Base-by-base conservation (phyloP, 1,284 basidiomycete species). In the Xerocomus minutiporus region DNA sequence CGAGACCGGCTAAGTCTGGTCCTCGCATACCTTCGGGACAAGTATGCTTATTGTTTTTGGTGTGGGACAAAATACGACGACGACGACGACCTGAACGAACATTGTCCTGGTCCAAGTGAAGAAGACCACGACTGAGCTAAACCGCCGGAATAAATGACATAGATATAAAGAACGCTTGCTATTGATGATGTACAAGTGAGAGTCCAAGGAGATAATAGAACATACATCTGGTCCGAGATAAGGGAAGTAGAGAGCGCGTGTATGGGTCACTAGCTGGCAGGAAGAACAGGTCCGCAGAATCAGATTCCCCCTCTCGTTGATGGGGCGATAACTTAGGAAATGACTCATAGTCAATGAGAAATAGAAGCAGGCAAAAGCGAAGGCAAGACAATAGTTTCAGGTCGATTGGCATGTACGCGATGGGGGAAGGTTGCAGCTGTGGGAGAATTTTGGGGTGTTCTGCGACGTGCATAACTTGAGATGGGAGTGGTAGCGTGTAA, bases 11-110 rank as follows among this genome's bases (percentile, higher is more conserved):
- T 93, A 40, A 71, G 74, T 32, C 71, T 84, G 48, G 83, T 91
- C 13, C 72, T 92, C 29, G 71, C 79, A 8, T 91, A 93, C 67
- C 76, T 93, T 38, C 84, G 91, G 32, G 73, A 79, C 41, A 78
- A 75, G 57, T 81, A 88, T 65, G 67, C 74, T 15, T 93, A 93
- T 67, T 93, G 91, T 65, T 91, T 92, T 68, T 93, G 89, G 88
- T 93, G 91, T 65, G 91, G 91, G 8, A 80, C 84, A 6, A 78
- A 82, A 60, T 93, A 92, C 65, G 75, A 79, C 17, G 73, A 77
- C 57, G 66, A 70, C 11, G 77, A 80, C 26, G 86, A 91, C 51
- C 72, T 93, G 73, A 72, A 72, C 50, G 67, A 64, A 39, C 75
- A 84, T 51, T 93, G 91, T 68, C 91, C 91, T 4, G 91, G 91